Evolutionary conservation across 225 moss, liverwort and hornwort genomes (phyloP).

Genomic region (Asterella californica): DNA sequence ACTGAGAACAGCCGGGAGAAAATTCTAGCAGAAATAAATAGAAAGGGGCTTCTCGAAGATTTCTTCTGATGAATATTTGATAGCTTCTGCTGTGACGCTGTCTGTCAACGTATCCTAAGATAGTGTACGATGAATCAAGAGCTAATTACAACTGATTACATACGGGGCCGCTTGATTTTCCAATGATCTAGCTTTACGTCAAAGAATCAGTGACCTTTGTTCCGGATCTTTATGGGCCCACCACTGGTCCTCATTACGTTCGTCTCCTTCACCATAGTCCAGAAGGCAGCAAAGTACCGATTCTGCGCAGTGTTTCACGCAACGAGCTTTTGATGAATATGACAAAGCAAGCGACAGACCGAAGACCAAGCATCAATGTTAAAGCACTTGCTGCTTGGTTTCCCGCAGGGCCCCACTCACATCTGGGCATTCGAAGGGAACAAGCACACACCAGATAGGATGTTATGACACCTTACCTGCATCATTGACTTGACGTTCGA

Average conservation of each 20-base stretch:
- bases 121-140: neutral
- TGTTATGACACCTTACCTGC: constrained; percentile 45
- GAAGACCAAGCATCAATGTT: neutral
- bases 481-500: constrained; percentile 79
- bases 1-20: too few relatives aligned
- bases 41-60: too few relatives aligned
- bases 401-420: neutral
- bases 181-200: neutral
- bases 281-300: constrained; percentile 64
- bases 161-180: neutral
- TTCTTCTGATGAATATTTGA: too few relatives aligned
- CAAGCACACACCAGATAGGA: neutral
- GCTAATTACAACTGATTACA: neutral
- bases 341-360: neutral
- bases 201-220: neutral
- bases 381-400: neutral
- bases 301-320: constrained; percentile 41
- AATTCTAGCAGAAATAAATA: too few relatives aligned
- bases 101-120: neutral
- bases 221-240: neutral
- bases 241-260: neutral
- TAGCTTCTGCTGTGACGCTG: neutral
- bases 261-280: constrained; percentile 77
- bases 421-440: neutral
- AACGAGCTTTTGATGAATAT: neutral